Base-by-base conservation (phyloP, 305 asterid genomes). In the Fraxinus angustifolia region DNA sequence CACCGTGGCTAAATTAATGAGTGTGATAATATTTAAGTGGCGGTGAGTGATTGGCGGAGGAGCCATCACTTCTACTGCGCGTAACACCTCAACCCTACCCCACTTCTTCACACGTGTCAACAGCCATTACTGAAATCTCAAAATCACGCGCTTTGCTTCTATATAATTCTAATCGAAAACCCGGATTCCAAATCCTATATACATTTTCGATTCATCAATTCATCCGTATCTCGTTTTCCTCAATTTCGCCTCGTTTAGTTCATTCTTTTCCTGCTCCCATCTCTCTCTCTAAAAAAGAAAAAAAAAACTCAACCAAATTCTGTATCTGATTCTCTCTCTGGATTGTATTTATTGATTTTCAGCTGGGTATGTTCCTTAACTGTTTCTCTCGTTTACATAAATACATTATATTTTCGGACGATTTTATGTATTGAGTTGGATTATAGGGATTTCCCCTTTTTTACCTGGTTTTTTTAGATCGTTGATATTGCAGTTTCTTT, bases 381-480 rank as follows among this genome's bases (percentile, higher is more conserved):
- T 7, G 36, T 79, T 30, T 73, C 62, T 76, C 21, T 10, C 17
- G 34, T 19, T 34, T 73, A 42, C 76, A 23, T 81, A 33, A 65
- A 40, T 56, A 5, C 38, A 34, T 42, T 42, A 19, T 8, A 5
- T 23, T 6, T 19, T 42, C 77, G 0, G 17, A 40, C 16, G 38
- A 67, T 76, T 78, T 38, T n/a, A 21, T 71, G 45, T 45, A 3
- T 0, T 23, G 75, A 26, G 67, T 72, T 70, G 33, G 10, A 8
- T 16, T 70, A 77, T 34, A 21, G 79, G 70, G 14, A 73, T 77
- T 5, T 12, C n/a, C 23, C 3, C 2, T 65, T 16, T 73, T 2
- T 19, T 60, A 2, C 30, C 67, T 11, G 23, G 58, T 72, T 80
- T 75, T 38, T 42, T 23, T 23, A 78, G 89, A 85, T 84, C 85